Base-by-base conservation (phyloP, 2,329 filamentous ascomycete species). In the Fusarium solani-melongenae region DNA sequence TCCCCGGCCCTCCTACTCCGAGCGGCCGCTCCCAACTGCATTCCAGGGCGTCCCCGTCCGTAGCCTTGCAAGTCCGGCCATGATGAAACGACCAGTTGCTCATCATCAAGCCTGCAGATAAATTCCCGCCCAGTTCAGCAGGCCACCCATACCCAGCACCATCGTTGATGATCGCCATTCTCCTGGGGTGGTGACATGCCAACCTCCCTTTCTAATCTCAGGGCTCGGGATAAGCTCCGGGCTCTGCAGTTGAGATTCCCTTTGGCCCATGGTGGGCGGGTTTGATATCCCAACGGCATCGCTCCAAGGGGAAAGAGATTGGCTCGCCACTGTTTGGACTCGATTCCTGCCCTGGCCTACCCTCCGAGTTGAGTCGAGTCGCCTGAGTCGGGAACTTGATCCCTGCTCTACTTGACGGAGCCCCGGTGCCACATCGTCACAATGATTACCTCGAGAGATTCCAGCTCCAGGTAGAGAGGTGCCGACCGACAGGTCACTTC, bases 191-290 rank as follows among this genome's bases (percentile, higher is more conserved):
- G 58, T 74, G 55, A 58, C 66, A 76, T 66, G 46, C 63, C 67
- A 56, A 64, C 64, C 62, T 68, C 67, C 70, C 66, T 70, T 58
- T 62, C 33, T 67, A 74, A 73, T 71, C 68, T 70, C 68, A 61
- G 64, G 51, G 44, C 62, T 65, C 58, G 49, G 59, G 56, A 49
- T 55, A 56, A 58, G 44, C 57, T 72, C 66, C 58, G 49, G 58
- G 46, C 58, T 20, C 27, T 56, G 27, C 15, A 38, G 29, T 22
- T 41, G 14, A 14, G 15, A 55, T 17, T 31, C 10, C 51, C 38
- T 64, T 60, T 64, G 64, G 67, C 46, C 59, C 68, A 62, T 61
- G 38, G 27, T 31, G 53, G 53, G 20, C 27, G 46, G 44, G 20
- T 62, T 57, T 62, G 41, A 62, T 41, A 60, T 46, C 59, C 62